Conservation (phyloP, 257 asterid species). For the Nicotiana paniculata region DNA sequence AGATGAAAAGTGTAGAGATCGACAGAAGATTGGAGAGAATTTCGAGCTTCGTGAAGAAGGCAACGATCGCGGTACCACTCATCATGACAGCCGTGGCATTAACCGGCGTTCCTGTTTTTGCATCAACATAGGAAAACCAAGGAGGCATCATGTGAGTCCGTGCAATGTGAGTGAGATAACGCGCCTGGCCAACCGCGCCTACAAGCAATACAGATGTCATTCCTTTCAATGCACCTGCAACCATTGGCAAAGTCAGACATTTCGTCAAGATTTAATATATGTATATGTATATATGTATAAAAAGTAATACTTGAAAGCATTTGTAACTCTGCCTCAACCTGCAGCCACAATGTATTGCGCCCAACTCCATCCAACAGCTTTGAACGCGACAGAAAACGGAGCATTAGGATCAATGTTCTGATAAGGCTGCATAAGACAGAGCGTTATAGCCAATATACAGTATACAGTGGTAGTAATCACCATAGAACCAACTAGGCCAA, state of each 20-base stretch:
- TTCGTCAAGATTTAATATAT: not conserved
- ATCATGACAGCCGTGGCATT: conserved; percentile 52
- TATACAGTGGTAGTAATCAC: conserved; percentile 46
- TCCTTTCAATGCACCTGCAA: conserved; percentile 52
- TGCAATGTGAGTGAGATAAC: conserved; percentile 61
- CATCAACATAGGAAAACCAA: conserved; percentile 55
- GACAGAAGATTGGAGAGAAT: conserved; percentile 46
- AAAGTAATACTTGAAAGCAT: too few species aligned
- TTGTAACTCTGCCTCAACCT: not conserved
- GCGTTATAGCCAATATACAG: conserved; percentile 48
- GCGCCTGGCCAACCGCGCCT: conserved; percentile 63
- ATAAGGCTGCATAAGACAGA: conserved; percentile 61
- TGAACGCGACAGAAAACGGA: conserved; percentile 57
- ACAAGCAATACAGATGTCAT: conserved; percentile 63
- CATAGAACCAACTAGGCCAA: conserved; percentile 69
- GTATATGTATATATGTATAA: not conserved
- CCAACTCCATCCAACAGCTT: conserved; percentile 52
- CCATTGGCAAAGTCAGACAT: not conserved
- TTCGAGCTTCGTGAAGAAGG: conserved; percentile 48
- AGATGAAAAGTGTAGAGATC: conserved; percentile 52
- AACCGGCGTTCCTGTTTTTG: conserved; percentile 54
- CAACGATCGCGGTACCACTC: conserved; percentile 43
- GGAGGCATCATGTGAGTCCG: conserved; percentile 76
- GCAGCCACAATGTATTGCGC: conserved; percentile 57
- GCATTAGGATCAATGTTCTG: conserved; percentile 34